Evolutionary conservation across 1,139 yeast genomes (phyloP), one percentile per base, ranked within the genome.

Genomic region (Starmera stellimalicola): DNA sequence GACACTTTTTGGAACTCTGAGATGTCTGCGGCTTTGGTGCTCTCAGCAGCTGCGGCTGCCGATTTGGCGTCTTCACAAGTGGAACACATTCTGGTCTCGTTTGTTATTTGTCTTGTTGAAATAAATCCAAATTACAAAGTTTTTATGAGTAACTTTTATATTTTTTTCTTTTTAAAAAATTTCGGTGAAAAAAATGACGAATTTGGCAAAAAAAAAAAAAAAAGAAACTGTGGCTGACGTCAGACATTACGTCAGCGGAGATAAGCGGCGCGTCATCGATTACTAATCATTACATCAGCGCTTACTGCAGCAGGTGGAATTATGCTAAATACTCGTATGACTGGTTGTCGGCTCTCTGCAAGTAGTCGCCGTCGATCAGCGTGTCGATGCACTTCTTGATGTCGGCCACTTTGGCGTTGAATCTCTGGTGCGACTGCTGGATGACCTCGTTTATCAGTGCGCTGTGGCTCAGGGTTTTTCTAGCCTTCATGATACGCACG

Each of bases 401-500:
- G 53, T 88, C 94, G 12, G 85, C 69, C 19, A 85, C 77, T 43
- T 78, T 77, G 6, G 97, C 96, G 48, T 72, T 74, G 65, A 91
- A 91, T 49, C 97, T 69, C 39, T 80, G 75, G 50, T 76, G 77
- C 6, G 95, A 75, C 55, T 87, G 95, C 35, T 85, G 82, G 47
- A 85, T 77, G 26, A 91, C 93, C 57, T 91, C 97, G 47, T 82
- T 85, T 34, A 88, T 77, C 50, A 91, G 68, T 34, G 78, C 78
- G 33, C 80, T 81, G 54, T 87, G 96, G 42, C 76, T 74, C 47
- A 85, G 66, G 33, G 68, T 69, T 57, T 87, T 82, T 52, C 96
- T 73, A 1, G 95, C 88, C 63, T 91, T 91, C 97, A 91, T 91
- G 51, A 91, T 84, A 50, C 98, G 73, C 30, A 91, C 98, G 59